phyloP scores from a whole-genome alignment of 108 stramenopile genomes.

The Pseudonitzschia pungens region DNA sequence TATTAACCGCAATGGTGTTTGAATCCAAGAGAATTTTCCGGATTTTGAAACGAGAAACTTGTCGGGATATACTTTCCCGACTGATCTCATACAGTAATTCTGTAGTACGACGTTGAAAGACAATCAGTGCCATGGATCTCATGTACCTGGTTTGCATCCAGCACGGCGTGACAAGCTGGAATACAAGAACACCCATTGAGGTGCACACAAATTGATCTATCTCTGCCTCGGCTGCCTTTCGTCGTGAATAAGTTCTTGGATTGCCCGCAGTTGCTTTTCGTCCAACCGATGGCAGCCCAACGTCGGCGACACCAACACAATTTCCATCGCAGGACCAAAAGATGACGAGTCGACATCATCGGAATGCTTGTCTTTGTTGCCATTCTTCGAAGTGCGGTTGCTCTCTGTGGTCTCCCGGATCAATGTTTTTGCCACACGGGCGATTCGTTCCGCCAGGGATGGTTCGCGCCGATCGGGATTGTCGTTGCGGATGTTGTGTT shows the following conservation, averaged over 20 bases:
- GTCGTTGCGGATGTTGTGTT: neutral
- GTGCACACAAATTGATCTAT: neutral
- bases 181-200: no score
- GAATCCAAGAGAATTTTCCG: no score
- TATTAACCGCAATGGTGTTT: neutral
- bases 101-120: no score
- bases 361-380: neutral
- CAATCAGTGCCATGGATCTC: no score
- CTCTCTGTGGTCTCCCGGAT: conserved; percentile 21
- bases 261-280: conserved; percentile 14
- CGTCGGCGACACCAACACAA: conserved; percentile 23
- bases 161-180: no score
- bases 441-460: conserved; percentile 18
- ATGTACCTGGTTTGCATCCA: no score
- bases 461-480: neutral
- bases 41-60: no score
- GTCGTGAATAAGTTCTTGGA: conserved; percentile 4
- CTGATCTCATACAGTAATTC: no score
- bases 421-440: conserved; percentile 8
- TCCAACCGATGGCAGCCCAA: conserved; percentile 31
- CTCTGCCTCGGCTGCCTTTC: neutral
- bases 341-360: neutral
- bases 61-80: no score
- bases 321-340: conserved; percentile 9
- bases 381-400: conserved; percentile 1